Conservation (phyloP, 257 asterid species). For the Fraxinus americana region DNA sequence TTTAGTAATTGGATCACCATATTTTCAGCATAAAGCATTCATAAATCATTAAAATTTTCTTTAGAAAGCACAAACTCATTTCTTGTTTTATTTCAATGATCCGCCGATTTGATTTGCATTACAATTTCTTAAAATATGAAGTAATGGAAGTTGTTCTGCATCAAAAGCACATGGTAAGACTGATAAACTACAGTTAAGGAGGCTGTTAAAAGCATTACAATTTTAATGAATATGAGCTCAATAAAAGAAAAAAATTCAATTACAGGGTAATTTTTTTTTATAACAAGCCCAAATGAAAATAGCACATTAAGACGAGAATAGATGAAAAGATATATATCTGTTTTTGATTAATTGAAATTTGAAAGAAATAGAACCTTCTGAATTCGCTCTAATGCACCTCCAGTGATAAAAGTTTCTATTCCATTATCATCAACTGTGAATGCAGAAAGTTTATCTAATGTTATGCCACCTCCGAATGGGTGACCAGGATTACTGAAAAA, state of each 20-base stretch:
- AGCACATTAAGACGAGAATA: constrained; percentile 8
- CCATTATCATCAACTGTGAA: constrained; percentile 89
- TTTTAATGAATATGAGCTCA: constrained; percentile 6
- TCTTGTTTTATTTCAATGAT: not conserved
- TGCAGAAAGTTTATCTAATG: constrained; percentile 89
- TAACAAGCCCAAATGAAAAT: not conserved
- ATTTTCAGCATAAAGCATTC: not conserved
- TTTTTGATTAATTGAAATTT: constrained; percentile 14
- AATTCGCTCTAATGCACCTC: constrained; percentile 81
- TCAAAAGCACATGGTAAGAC: not conserved
- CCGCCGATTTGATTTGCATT: not conserved
- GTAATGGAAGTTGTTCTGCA: not conserved
- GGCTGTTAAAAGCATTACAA: constrained; percentile 12
- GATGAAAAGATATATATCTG: not conserved
- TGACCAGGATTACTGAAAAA: constrained; percentile 87
- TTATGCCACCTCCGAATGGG: constrained; percentile 90
- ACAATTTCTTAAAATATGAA: not conserved
- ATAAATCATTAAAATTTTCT: not conserved
- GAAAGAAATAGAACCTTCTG: constrained; percentile 67
- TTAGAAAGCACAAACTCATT: not conserved
- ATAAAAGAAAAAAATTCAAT: not conserved
- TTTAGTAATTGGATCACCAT: constrained; percentile 3
- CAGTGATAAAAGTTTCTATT: constrained; percentile 81
- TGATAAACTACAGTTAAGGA: not conserved
- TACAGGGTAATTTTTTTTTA: not conserved